These are phyloP conservation scores for Gracilaria domingensis DNA, from an alignment of 23 red algal genomes.

Conservation along the genomic window DNA sequence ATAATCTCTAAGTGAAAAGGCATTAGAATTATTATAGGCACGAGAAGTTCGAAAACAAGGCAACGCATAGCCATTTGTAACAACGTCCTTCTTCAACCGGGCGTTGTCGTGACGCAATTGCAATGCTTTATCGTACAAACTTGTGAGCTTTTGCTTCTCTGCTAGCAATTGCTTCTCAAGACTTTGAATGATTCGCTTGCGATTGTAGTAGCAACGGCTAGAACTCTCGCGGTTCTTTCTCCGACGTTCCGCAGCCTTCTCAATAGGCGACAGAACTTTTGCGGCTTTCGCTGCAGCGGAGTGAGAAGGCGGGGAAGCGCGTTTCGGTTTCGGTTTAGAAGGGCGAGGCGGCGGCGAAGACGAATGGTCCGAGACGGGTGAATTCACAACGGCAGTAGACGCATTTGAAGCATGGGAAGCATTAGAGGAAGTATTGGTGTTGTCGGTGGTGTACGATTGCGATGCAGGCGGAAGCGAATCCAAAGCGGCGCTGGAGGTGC, in stretches of 20 bases:
- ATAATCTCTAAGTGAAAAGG: constrained; percentile 8
- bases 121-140: constrained; percentile 46
- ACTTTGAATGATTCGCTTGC: constrained; percentile 51
- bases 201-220: constrained; percentile 61
- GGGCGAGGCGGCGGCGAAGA: too few species aligned
- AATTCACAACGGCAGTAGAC: too few species aligned
- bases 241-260: constrained; percentile 50
- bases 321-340: background rate
- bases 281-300: background rate
- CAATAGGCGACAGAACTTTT: background rate
- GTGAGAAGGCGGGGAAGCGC: background rate
- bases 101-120: constrained; percentile 59
- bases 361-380: too few species aligned
- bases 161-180: constrained; percentile 4
- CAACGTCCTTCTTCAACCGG: constrained; percentile 50
- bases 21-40: background rate
- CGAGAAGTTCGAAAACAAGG: background rate
- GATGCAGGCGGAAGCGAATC: too few species aligned
- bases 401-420: too few species aligned
- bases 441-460: too few species aligned
- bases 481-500: too few species aligned
- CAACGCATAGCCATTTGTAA: constrained; percentile 35
- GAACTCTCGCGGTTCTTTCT: constrained; percentile 51
- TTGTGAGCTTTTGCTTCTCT: constrained; percentile 34
- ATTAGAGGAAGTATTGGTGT: too few species aligned